phyloP scores from a whole-genome alignment of 257 asterid genomes.

The Solanum peruvianum region DNA sequence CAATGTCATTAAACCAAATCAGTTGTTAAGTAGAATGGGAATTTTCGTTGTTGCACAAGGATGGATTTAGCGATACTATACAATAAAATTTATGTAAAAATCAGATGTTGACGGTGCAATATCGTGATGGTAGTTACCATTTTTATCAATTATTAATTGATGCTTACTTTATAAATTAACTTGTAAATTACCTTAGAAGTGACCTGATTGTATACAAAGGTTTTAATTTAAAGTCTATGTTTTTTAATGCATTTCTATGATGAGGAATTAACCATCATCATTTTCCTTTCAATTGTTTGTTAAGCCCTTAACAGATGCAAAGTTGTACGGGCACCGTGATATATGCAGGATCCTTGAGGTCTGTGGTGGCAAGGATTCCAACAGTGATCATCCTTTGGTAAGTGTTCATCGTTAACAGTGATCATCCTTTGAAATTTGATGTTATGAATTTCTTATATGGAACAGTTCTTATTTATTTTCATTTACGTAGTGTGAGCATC shows the following conservation, averaged over 20 bases:
- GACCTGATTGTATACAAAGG: not conserved
- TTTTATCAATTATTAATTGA: not conserved
- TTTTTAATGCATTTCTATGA: not conserved
- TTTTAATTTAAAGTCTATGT: not conserved
- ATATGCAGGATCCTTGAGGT: slow-evolving; percentile 57
- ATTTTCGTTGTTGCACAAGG: not conserved
- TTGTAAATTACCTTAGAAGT: not conserved
- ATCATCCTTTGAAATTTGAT: not conserved
- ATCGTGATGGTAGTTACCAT: not conserved
- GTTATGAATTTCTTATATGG: not conserved
- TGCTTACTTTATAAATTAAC: not conserved
- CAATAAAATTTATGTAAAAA: not conserved
- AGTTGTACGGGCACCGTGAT: slow-evolving; percentile 41
- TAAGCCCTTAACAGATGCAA: slow-evolving; percentile 56
- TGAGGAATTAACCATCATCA: not conserved
- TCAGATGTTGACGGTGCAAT: not conserved
- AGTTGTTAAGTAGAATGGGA: not conserved
- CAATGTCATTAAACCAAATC: not conserved
- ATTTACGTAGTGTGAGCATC: not conserved
- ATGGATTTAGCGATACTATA: not conserved
- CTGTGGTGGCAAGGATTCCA: slow-evolving; percentile 40
- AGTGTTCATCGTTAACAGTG: not conserved
- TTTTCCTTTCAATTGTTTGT: not conserved
- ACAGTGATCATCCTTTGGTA: slow-evolving; percentile 41
- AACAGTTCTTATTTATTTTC: not conserved